Evolutionary conservation across 768 basidiomycete species (phyloP).

Genomic region (Boletus vermiculosoides): DNA sequence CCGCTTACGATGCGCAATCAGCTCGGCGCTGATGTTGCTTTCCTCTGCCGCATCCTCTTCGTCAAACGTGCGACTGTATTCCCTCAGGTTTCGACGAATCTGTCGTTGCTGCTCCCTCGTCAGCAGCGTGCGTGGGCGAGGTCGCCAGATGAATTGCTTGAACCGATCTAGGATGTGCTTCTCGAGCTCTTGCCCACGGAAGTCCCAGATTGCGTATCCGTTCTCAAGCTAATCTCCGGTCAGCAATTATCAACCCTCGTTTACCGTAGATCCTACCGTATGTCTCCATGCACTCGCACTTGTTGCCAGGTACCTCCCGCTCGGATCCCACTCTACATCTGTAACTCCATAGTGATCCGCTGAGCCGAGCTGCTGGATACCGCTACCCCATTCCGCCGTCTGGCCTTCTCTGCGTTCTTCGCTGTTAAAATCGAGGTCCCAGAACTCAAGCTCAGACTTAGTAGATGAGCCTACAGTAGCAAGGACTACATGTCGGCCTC

Average conservation of each 20-base stretch:
- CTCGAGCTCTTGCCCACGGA: conserved; percentile 93
- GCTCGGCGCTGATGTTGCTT: conserved; percentile 90
- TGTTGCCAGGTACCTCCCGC: conserved; percentile 88
- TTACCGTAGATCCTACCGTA: conserved; percentile 54
- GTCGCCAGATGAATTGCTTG: conserved; percentile 99
- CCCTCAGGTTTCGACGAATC: conserved; percentile 84
- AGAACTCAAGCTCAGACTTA: conserved; percentile 98
- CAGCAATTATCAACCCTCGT: conserved; percentile 8
- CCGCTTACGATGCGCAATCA: conserved; percentile 84
- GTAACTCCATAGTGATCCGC: conserved; percentile 97
- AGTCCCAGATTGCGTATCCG: conserved; percentile 96
- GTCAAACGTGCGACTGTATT: conserved; percentile 89
- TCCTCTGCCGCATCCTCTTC: conserved; percentile 97
- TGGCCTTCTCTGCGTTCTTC: conserved; percentile 50
- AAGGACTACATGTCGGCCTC: conserved; percentile 92
- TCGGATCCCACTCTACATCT: conserved; percentile 98
- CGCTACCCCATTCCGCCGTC: conserved; percentile 73
- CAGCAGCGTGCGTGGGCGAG: conserved; percentile 86
- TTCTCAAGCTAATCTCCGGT: conserved; percentile 74
- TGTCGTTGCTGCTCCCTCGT: conserved; percentile 84
- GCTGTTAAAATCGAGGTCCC: conserved; percentile 92
- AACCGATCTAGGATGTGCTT: conserved; percentile 89
- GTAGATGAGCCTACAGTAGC: conserved; percentile 93
- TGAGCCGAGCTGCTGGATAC: conserved; percentile 80
- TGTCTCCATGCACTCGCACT: conserved; percentile 95